phyloP scores from a whole-genome alignment of 2,329 filamentous ascomycete species.

The Incumbomyces delicatus region DNA sequence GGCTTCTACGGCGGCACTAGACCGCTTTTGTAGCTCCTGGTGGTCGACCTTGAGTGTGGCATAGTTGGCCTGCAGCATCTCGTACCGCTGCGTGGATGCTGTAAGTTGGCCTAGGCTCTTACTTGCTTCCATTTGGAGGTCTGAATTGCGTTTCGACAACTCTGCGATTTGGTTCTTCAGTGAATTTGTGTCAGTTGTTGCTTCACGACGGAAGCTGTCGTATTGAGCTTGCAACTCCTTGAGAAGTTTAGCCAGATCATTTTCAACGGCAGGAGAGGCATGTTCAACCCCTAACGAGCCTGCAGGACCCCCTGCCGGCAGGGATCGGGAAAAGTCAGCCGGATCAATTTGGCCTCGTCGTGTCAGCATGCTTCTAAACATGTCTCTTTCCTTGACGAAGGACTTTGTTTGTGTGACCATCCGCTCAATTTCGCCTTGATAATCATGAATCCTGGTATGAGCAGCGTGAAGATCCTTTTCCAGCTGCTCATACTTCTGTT shows the following conservation, averaged over 20 bases:
- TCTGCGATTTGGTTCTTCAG: slow-evolving; percentile 77
- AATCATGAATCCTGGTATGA: slow-evolving; percentile 59
- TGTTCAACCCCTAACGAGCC: not conserved
- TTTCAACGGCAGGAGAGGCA: slow-evolving; percentile 39
- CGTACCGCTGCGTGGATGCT: slow-evolving; percentile 71
- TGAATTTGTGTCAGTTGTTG: slow-evolving; percentile 67
- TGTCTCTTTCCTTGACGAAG: slow-evolving; percentile 90
- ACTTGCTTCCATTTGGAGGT: slow-evolving; percentile 72
- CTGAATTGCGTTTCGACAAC: slow-evolving; percentile 70
- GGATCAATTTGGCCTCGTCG: slow-evolving; percentile 59
- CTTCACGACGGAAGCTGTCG: slow-evolving; percentile 79
- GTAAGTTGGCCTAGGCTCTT: slow-evolving; percentile 71
- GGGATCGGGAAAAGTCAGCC: slow-evolving; percentile 62
- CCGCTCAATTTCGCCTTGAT: slow-evolving; percentile 73
- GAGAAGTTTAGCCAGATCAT: slow-evolving; percentile 63
- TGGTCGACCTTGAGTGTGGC: slow-evolving; percentile 77
- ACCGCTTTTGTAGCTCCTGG: slow-evolving; percentile 72
- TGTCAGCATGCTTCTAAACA: slow-evolving; percentile 90
- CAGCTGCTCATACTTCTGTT: slow-evolving; percentile 45
- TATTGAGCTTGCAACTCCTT: slow-evolving; percentile 85
- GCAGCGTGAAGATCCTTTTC: slow-evolving; percentile 57
- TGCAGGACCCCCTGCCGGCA: slow-evolving; percentile 26
- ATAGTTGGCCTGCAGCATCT: slow-evolving; percentile 84
- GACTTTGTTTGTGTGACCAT: slow-evolving; percentile 79
- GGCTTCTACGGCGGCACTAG: slow-evolving; percentile 64